Evolutionary conservation across 345 rosid genomes (phyloP).

Genomic region (Viola odorata): DNA sequence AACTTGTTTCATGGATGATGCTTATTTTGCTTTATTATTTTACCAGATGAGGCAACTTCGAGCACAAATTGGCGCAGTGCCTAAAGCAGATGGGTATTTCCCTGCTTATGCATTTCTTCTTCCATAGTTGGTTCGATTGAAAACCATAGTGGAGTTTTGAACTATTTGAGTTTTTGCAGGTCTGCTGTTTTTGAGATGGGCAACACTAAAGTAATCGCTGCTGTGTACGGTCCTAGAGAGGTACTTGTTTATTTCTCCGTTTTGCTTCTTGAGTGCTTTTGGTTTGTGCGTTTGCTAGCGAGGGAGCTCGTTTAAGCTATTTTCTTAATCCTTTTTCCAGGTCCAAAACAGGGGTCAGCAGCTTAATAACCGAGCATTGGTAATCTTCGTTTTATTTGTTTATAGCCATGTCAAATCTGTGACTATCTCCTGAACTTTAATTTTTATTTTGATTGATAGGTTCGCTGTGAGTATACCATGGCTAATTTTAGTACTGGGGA

Average conservation of each 20-base stretch:
- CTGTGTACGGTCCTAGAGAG: conserved; percentile 97
- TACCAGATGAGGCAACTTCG: conserved; percentile 84
- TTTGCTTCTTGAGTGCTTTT: neutral
- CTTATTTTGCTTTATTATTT: neutral
- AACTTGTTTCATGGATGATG: neutral
- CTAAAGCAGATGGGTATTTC: conserved; percentile 78
- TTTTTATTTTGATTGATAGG: conserved; percentile 29
- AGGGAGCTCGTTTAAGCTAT: neutral
- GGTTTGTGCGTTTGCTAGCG: neutral
- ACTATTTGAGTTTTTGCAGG: conserved; percentile 20
- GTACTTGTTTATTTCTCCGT: conserved; percentile 19
- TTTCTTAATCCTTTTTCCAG: conserved; percentile 23
- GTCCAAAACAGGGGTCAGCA: conserved; percentile 79
- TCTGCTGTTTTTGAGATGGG: conserved; percentile 97
- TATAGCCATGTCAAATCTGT: no score
- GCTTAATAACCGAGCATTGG: conserved; percentile 67
- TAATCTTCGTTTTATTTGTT: conserved; percentile 12
- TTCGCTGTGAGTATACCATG: conserved; percentile 89
- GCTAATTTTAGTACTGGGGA: conserved; percentile 95
- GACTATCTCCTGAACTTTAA: no score
- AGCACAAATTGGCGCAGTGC: conserved; percentile 70
- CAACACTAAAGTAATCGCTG: conserved; percentile 92
- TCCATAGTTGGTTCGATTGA: neutral
- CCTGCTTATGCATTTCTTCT: neutral
- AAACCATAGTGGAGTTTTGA: neutral